Conservation (phyloP, 306 rosid genomes). For the barrel medic (Medicago truncatula) region DNA sequence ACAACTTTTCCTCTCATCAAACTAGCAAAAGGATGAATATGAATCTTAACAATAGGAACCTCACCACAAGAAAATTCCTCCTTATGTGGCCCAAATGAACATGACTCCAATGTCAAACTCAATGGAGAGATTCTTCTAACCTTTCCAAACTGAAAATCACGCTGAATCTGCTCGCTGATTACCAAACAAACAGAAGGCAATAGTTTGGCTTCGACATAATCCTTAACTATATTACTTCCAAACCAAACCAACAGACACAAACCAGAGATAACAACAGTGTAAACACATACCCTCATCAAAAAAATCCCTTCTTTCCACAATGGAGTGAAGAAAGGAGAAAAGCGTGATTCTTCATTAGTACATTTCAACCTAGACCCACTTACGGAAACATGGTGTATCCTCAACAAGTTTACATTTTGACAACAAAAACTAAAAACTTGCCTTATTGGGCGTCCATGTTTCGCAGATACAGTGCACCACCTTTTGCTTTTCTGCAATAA, state of each 20-base stretch:
- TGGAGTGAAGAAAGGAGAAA: slow-evolving; percentile 54
- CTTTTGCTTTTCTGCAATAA: slow-evolving; percentile 46
- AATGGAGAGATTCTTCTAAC: slow-evolving; percentile 80
- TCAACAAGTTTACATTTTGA: slow-evolving; percentile 66
- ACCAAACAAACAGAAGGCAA: slow-evolving; percentile 83
- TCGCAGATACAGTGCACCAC: slow-evolving; percentile 53
- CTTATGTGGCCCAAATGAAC: slow-evolving; percentile 77
- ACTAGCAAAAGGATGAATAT: slow-evolving; percentile 78
- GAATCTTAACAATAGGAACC: slow-evolving; percentile 71
- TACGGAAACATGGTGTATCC: slow-evolving; percentile 52
- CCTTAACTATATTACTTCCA: slow-evolving; percentile 74
- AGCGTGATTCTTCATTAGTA: slow-evolving; percentile 55
- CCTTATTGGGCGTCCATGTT: slow-evolving; percentile 54
- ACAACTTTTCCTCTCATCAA: slow-evolving; percentile 87
- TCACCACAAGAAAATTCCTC: slow-evolving; percentile 92
- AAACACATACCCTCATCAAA: slow-evolving; percentile 74
- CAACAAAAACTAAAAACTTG: slow-evolving; percentile 64
- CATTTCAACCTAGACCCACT: slow-evolving; percentile 65
- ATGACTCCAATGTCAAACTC: slow-evolving; percentile 84
- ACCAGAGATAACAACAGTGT: slow-evolving; percentile 72
- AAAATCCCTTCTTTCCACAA: slow-evolving; percentile 78
- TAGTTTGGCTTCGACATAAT: slow-evolving; percentile 65
- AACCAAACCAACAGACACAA: slow-evolving; percentile 78
- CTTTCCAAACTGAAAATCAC: slow-evolving; percentile 78
- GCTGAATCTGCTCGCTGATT: slow-evolving; percentile 74